Base-by-base conservation (phyloP, 495 filamentous ascomycete species). In the Penicillium subrubescens region DNA sequence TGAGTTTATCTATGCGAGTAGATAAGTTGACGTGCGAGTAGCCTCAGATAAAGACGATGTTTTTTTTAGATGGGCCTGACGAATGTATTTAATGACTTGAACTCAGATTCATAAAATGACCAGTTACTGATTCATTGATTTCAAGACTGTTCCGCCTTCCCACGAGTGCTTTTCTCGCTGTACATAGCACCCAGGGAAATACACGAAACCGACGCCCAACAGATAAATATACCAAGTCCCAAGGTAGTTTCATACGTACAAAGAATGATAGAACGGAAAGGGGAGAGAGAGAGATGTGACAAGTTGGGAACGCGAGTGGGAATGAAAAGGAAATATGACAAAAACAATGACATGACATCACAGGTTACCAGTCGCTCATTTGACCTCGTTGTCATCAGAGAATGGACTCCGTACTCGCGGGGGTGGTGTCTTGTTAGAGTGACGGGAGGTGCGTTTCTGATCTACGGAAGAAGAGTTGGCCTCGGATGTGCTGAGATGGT, bases 351-450 rank as follows among this genome's bases (percentile, higher is more conserved):
- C 48, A 25, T 52, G 48, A 29, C 48, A 29, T 52, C 48, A 52
- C 48, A 52, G 25, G 27, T 7, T 25, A 41, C 53, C 44, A 46
- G 41, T 61, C 19, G n/a, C 58, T 67, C 84, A 93, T 79, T 89
- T 92, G 64, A 88, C 79, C 69, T 79, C 81, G 57, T 83, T 83
- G 34, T 70, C 72, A 55, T 83, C 81, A 35, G 79, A 80, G 60
- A 83, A 83, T 8, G 81, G 81, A 69, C 79, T 81, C 48, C 77
- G 67, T 31, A 76, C 76, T 23, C 74, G 74, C 4, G 67, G 63
- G 15, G 73, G 76, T 17, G 75, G 72, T 29, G 66, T 62, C 39
- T 67, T 68, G 61, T 59, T 73, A 62, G 54, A 70, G 57, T 71
- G 66, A 19, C 70, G 72, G 15, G 75, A 74, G 51, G 66, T 66